Conservation (phyloP, 1,139 yeast genomes). For the Pichia sp. region DNA sequence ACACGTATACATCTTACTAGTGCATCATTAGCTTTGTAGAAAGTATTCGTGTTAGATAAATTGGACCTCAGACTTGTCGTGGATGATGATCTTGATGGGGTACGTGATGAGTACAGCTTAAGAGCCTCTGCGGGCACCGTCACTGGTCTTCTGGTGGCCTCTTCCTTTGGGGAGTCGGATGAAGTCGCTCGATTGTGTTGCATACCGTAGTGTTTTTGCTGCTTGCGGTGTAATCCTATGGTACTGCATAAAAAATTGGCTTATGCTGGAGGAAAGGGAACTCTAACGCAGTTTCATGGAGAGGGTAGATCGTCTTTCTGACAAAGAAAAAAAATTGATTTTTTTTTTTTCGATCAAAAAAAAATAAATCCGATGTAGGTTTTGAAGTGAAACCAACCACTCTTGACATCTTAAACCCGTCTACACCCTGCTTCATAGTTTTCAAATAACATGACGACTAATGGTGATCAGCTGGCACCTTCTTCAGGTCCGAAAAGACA, state of each 20-base stretch:
- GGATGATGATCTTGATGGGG: constrained; percentile 3
- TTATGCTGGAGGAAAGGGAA: neutral
- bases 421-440: too few relatives aligned
- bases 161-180: neutral
- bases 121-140: neutral
- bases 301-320: neutral
- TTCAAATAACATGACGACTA: neutral
- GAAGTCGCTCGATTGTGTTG: neutral
- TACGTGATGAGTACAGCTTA: neutral
- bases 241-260: neutral
- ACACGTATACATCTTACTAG: constrained; percentile 22
- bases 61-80: neutral
- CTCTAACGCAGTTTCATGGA: neutral
- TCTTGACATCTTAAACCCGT: too few relatives aligned
- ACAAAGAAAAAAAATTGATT: constrained; percentile 1
- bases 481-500: constrained; percentile 11
- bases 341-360: neutral
- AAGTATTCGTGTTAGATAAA: neutral
- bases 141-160: neutral
- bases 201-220: neutral
- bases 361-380: neutral
- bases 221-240: neutral
- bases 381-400: neutral
- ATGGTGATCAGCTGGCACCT: constrained; percentile 19
- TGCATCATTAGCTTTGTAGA: constrained; percentile 12